A percentile compares a stretch with the other conserved stretches of the same genome.
These are phyloP conservation scores for Ustilago esculenta DNA, from an alignment of 1,284 basidiomycete genomes.

Conservation along the genomic window DNA sequence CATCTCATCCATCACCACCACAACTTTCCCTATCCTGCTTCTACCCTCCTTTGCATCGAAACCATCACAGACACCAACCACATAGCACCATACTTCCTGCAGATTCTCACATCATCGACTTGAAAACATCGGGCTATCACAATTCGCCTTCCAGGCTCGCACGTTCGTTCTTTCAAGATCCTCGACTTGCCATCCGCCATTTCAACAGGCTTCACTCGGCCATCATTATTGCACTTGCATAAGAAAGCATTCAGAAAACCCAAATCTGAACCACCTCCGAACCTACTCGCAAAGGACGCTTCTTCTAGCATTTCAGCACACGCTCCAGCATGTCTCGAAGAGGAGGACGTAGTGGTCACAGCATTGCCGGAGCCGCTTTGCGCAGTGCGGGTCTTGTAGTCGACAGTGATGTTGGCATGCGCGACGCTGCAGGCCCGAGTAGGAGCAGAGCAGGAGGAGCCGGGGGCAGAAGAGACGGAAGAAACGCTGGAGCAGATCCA, in stretches of 20 bases:
- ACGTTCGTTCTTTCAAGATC: too few species aligned
- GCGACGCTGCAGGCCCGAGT: constrained; percentile 42
- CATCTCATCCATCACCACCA: not conserved
- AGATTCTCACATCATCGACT: too few species aligned
- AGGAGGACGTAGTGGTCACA: constrained; percentile 36
- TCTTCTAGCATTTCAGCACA: not conserved
- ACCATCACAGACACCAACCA: too few species aligned
- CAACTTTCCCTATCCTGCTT: not conserved
- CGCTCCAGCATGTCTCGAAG: constrained; percentile 26
- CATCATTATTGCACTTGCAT: too few species aligned
- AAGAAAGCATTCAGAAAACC: too few species aligned
- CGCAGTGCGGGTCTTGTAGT: constrained; percentile 42
- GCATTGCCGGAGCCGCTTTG: constrained; percentile 43
- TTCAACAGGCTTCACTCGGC: too few species aligned
- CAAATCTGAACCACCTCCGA: too few species aligned
- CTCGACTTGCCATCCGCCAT: too few species aligned
- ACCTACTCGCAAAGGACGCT: not conserved
- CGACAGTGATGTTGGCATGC: constrained; percentile 47
- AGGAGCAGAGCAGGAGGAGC: constrained; percentile 27
- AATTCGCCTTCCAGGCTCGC: too few species aligned
- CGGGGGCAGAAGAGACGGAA: constrained; percentile 23
- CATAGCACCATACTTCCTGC: too few species aligned
- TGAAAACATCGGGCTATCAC: too few species aligned
- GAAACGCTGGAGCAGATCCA: constrained; percentile 26
- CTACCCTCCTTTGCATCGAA: too few species aligned